A percentile compares a stretch with the other conserved stretches of the same genome.
These are phyloP conservation scores for Tolypocladium ophioglossoides DNA, from an alignment of 2,329 filamentous ascomycete genomes.

Conservation along the genomic window DNA sequence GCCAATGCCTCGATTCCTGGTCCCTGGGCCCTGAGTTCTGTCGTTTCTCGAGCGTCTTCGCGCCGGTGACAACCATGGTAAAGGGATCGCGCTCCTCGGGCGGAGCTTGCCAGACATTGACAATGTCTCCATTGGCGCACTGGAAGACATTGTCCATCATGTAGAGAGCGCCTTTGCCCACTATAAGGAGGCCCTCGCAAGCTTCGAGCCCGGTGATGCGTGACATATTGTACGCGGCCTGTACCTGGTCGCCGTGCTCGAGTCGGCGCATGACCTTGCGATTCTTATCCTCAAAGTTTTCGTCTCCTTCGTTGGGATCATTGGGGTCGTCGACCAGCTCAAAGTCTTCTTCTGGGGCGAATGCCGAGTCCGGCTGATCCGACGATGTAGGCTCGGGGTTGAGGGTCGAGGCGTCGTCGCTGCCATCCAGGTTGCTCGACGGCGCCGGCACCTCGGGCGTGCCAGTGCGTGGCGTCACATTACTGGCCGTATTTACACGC, in stretches of 20 bases:
- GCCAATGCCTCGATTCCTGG: conserved; percentile 83
- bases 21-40: conserved; percentile 46
- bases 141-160: conserved; percentile 97
- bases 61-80: conserved; percentile 78
- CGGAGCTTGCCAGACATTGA: conserved; percentile 91
- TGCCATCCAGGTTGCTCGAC: conserved; percentile 11
- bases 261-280: conserved; percentile 93
- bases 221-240: conserved; percentile 91
- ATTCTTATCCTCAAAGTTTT: conserved; percentile 93
- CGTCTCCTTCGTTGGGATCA: conserved; percentile 61
- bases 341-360: conserved; percentile 70
- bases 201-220: conserved; percentile 89
- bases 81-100: conserved; percentile 89
- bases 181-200: conserved; percentile 83
- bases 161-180: conserved; percentile 86
- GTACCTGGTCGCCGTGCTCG: conserved; percentile 81
- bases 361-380: conserved; percentile 12
- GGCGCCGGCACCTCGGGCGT: conserved; percentile 7
- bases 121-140: conserved; percentile 87
- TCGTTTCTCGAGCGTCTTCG: conserved; percentile 49
- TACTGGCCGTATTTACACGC: conserved; percentile 20
- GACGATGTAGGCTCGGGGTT: conserved; percentile 13
- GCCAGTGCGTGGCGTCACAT: conserved; percentile 9
- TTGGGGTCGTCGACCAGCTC: conserved; percentile 92
- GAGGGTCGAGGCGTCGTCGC: conserved; percentile 7